These are phyloP conservation scores for Remersonia thermophila DNA, from an alignment of 2,329 filamentous ascomycete genomes.

Conservation along the genomic window DNA sequence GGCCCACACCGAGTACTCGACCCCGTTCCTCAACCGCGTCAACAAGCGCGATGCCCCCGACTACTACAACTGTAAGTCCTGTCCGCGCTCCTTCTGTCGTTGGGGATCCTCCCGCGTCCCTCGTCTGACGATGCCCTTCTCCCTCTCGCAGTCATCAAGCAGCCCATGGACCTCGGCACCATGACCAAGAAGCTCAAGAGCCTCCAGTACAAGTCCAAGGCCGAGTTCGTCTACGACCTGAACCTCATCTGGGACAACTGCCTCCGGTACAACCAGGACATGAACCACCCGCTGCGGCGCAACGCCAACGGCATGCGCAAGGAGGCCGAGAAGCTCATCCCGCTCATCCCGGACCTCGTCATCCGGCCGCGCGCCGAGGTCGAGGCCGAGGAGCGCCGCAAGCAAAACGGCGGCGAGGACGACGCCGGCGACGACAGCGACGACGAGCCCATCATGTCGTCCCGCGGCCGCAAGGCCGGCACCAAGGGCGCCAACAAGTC, in stretches of 20 bases:
- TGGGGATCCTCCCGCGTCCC: no score
- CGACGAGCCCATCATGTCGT: conserved; percentile 97
- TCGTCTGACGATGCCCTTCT: background rate
- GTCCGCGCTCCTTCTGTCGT: no score
- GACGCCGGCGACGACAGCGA: conserved; percentile 85
- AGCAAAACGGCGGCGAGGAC: conserved; percentile 74
- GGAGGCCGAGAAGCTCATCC: conserved; percentile 92
- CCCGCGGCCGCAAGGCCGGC: conserved; percentile 76
- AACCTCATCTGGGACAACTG: conserved; percentile 97
- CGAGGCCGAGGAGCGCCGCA: conserved; percentile 72
- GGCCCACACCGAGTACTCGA: conserved; percentile 92
- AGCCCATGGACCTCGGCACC: conserved; percentile 91
- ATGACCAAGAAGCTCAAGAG: conserved; percentile 97
- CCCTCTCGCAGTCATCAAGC: conserved; percentile 61
- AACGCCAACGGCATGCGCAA: conserved; percentile 96
- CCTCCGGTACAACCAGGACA: conserved; percentile 85
- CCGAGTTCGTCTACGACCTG: conserved; percentile 86
- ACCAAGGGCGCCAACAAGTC: conserved; percentile 65
- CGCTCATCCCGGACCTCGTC: conserved; percentile 82
- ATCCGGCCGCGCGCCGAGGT: conserved; percentile 89
- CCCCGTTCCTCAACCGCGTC: conserved; percentile 85
- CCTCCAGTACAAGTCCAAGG: conserved; percentile 72
- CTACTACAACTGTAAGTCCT: conserved; percentile 73
- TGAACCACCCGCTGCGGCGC: conserved; percentile 73
- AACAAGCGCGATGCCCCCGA: conserved; percentile 96